These are phyloP conservation scores for Vitrella brassicaformis DNA, from an alignment of 73 alveolate species.

Conservation along the genomic window DNA sequence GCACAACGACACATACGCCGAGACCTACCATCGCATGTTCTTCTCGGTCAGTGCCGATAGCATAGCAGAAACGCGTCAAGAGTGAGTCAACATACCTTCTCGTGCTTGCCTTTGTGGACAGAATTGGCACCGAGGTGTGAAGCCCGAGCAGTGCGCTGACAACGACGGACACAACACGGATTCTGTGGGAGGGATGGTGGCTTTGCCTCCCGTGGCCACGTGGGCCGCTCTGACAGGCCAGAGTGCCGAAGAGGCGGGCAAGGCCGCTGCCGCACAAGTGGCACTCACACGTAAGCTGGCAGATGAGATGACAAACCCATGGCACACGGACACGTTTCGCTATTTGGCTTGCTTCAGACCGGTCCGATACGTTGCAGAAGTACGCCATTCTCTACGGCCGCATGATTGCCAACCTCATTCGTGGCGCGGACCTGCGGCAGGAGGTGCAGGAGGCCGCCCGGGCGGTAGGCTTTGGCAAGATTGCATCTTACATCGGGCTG, in stretches of 20 bases:
- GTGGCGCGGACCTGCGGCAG: not conserved
- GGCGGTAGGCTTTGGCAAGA: not conserved
- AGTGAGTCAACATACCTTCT: no score
- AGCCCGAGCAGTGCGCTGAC: slow-evolving; percentile 25
- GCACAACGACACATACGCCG: slow-evolving; percentile 40
- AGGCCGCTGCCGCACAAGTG: no score
- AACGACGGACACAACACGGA: slow-evolving; percentile 39
- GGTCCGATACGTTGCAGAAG: not conserved
- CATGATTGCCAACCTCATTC: not conserved
- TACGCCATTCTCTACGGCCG: not conserved
- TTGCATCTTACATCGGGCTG: no score
- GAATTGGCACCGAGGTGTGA: slow-evolving; percentile 13
- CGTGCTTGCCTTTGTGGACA: no score
- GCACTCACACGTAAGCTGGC: no score
- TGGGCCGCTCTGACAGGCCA: no score
- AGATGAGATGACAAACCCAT: no score
- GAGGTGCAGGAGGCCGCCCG: not conserved
- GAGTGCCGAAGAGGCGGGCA: no score
- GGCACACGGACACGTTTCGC: no score
- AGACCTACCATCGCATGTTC: slow-evolving; percentile 36
- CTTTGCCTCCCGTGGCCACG: slow-evolving; percentile 8
- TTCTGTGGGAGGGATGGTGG: slow-evolving; percentile 23
- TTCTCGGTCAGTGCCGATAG: no score
- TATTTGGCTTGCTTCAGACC: no score
- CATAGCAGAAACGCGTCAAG: no score